phyloP scores from a whole-genome alignment of 805 yeast genomes.

The Zygotorulaspora florentina region DNA sequence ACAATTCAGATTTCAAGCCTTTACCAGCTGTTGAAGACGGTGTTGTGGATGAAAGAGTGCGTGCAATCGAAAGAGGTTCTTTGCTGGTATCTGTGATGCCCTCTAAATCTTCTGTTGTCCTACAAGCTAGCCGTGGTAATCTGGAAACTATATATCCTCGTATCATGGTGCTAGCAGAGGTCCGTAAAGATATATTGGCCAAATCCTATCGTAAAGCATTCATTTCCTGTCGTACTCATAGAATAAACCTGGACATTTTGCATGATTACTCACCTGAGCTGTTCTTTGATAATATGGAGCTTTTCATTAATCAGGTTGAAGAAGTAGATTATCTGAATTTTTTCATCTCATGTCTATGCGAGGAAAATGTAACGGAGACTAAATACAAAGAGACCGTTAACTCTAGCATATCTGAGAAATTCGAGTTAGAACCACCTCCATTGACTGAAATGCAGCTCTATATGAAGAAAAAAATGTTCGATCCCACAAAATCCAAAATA shows the following conservation, averaged over 20 bases:
- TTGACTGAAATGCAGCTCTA: constrained; percentile 39
- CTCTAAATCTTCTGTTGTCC: constrained; percentile 70
- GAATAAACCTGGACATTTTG: constrained; percentile 84
- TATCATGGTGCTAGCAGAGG: constrained; percentile 82
- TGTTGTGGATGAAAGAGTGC: constrained; percentile 69
- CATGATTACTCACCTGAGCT: constrained; percentile 79
- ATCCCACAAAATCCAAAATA: constrained; percentile 51
- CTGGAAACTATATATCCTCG: constrained; percentile 91
- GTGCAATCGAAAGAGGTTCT: constrained; percentile 91
- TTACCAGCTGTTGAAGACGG: constrained; percentile 37
- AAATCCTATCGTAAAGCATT: constrained; percentile 70
- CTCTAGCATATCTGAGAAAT: constrained; percentile 25
- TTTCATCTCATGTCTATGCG: constrained; percentile 78
- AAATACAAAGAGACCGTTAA: constrained; percentile 73
- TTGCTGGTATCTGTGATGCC: constrained; percentile 78
- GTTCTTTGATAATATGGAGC: constrained; percentile 59
- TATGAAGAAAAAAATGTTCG: constrained; percentile 39
- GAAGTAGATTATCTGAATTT: constrained; percentile 76
- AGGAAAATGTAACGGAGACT: constrained; percentile 78
- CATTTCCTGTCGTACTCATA: constrained; percentile 76
- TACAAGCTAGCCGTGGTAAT: constrained; percentile 96
- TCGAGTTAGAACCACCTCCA: constrained; percentile 31
- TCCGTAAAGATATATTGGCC: constrained; percentile 60
- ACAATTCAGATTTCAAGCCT: constrained; percentile 39
- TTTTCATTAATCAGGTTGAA: constrained; percentile 65